Base-by-base conservation (phyloP, 768 basidiomycete species). In the Lactifluus rugatus region DNA sequence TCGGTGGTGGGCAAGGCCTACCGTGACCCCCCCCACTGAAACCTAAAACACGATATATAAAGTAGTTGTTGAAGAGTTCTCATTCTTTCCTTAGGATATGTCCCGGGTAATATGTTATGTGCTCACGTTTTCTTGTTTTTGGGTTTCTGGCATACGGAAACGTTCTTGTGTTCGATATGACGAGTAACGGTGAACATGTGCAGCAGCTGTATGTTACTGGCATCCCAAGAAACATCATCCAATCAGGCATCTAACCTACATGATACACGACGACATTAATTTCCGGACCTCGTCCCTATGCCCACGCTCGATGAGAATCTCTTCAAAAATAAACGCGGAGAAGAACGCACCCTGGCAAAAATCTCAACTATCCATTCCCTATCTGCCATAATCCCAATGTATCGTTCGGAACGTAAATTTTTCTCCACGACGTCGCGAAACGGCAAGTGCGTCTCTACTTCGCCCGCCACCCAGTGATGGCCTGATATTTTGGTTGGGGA, bases 311-410 rank as follows among this genome's bases (percentile, higher is more conserved):
- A 31, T 36, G 14, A 48, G 39, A 14, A 21, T 49, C 11, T 25
- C 34, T 36, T 17, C 5, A 39, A 13, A 32, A 2, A 53, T 48
- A n/a, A 53, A 58, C 4, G 19, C 26, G 5, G 19, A 41, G 37
- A 41, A 42, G 9, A 39, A 34, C 51, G 39, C 34, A 58, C 57
- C 52, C 17, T 48, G 13, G 32, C 31, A 26, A 47, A 48, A 14
- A 58, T 44, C 39, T 41, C 51, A n/a, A 58, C n/a, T 9, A 58
- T 16, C 57, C 57, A 58, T 31, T 58, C 57, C 23, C 57, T 54
- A 36, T 58, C 57, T 9, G 52, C 57, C 2, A 58, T 28, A 16
- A 58, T n/a, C 14, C 41, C 47, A 11, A 28, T 17, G 10, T 14
- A 34, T 16, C 32, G 28, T 52, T 19, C 13, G 1, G 17, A 13